Conservation (phyloP, 164 flowering plant species). For the Vitis amurensis region DNA sequence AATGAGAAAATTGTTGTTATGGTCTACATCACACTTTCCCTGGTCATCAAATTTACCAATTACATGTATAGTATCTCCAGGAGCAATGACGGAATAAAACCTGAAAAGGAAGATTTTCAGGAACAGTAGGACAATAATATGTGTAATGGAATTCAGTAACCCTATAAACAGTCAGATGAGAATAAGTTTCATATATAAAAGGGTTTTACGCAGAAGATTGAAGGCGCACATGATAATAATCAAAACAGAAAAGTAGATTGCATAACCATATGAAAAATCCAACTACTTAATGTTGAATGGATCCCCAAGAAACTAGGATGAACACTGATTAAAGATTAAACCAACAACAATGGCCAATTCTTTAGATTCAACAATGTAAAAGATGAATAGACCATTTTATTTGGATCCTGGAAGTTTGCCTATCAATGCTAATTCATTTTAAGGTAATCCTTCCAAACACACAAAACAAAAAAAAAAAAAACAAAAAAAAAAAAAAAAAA, state of each 20-base stretch:
- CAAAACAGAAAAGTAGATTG: not conserved
- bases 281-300: not conserved
- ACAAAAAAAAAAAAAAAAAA: no score
- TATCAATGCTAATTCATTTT: no score
- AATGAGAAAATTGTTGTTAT: conserved; percentile 58
- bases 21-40: conserved; percentile 76
- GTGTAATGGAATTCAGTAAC: not conserved
- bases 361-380: not conserved
- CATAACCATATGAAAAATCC: not conserved
- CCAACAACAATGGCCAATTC: not conserved
- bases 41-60: conserved; percentile 82
- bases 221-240: not conserved
- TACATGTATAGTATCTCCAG: conserved; percentile 90
- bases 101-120: conserved; percentile 30
- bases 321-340: not conserved
- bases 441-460: no score
- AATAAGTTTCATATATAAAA: not conserved
- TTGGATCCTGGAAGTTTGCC: not conserved
- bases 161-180: not conserved
- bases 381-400: not conserved
- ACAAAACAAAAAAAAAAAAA: no score
- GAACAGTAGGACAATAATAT: no score
- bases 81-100: conserved; percentile 74
- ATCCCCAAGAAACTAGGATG: not conserved
- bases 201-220: not conserved